phyloP scores from a whole-genome alignment of 1,284 basidiomycete species.

The Ustilago trichophora region DNA sequence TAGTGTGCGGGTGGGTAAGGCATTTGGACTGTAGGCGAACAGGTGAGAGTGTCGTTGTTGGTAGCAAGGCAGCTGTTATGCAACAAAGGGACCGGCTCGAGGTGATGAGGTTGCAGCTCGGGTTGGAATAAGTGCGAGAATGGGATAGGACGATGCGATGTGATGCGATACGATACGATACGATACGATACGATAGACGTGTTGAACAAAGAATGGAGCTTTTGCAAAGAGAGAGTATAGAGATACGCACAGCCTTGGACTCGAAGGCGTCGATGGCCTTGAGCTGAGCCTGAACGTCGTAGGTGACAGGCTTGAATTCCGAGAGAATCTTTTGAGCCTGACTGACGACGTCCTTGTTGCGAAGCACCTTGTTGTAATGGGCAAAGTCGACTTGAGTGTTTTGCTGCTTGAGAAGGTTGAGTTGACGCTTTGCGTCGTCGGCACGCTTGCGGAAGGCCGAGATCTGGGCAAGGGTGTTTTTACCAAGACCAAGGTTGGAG shows the following conservation, averaged over 20 bases:
- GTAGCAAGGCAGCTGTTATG: too few relatives aligned
- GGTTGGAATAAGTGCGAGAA: too few relatives aligned
- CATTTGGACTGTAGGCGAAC: too few relatives aligned
- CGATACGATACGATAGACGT: conserved; percentile 2
- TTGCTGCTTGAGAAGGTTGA: conserved; percentile 76
- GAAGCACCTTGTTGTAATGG: conserved; percentile 86
- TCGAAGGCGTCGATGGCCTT: conserved; percentile 98
- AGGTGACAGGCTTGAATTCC: conserved; percentile 94
- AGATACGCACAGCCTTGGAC: conserved; percentile 81
- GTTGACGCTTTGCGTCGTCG: conserved; percentile 82
- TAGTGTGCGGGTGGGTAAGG: too few relatives aligned
- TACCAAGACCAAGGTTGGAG: conserved; percentile 63
- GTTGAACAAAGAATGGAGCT: neutral
- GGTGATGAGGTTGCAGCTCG: too few relatives aligned
- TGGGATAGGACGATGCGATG: neutral
- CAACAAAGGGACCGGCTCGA: too few relatives aligned
- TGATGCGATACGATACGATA: conserved; percentile 8
- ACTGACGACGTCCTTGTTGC: conserved; percentile 88
- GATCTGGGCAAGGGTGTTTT: conserved; percentile 71
- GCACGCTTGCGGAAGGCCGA: conserved; percentile 97
- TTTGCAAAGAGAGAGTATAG: neutral
- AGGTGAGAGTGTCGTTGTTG: too few relatives aligned
- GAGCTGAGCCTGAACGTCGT: conserved; percentile 88
- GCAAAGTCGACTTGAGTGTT: conserved; percentile 84
- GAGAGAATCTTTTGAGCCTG: conserved; percentile 90